Evolutionary conservation across 169 alveolate genomes (phyloP).

Genomic region (Plasmodium relictum): DNA sequence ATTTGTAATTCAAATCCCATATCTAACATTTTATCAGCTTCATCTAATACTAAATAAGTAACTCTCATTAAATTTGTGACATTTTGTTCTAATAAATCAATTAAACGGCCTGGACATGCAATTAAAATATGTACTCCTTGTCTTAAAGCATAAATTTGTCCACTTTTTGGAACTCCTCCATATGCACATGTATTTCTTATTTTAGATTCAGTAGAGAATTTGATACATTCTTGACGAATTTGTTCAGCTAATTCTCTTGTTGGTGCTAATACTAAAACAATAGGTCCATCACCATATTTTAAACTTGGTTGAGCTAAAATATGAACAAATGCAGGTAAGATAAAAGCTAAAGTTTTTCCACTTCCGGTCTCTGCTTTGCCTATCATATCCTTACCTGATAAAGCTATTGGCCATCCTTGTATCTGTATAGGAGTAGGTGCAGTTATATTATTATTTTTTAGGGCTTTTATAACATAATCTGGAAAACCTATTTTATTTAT

Average conservation of each 20-base stretch:
- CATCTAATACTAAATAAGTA: conserved; percentile 98
- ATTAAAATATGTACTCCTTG: conserved; percentile 97
- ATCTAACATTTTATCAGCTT: conserved; percentile 99
- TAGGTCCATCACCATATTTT: conserved; percentile 97
- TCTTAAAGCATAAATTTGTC: conserved; percentile 90
- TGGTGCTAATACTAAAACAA: conserved; percentile 98
- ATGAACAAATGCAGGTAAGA: conserved; percentile 97
- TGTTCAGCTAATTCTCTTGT: conserved; percentile 99
- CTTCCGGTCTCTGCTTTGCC: conserved; percentile 99
- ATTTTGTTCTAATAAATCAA: conserved; percentile 94
- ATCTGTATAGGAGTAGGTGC: conserved; percentile 97
- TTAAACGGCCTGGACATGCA: conserved; percentile 97
- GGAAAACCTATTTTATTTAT: conserved; percentile 96
- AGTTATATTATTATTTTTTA: conserved; percentile 89
- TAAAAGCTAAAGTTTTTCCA: conserved; percentile 98
- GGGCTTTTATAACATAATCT: conserved; percentile 91
- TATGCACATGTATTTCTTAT: conserved; percentile 92
- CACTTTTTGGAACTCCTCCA: conserved; percentile 96
- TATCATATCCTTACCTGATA: conserved; percentile 96
- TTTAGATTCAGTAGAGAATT: conserved; percentile 91
- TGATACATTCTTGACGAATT: conserved; percentile 94
- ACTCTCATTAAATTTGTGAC: conserved; percentile 96
- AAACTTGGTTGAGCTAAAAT: conserved; percentile 92
- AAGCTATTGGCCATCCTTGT: conserved; percentile 97
- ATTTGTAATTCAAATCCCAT: conserved; percentile 99